phyloP scores from a whole-genome alignment of 495 filamentous ascomycete genomes.

The Talaromyces borbonicus region DNA sequence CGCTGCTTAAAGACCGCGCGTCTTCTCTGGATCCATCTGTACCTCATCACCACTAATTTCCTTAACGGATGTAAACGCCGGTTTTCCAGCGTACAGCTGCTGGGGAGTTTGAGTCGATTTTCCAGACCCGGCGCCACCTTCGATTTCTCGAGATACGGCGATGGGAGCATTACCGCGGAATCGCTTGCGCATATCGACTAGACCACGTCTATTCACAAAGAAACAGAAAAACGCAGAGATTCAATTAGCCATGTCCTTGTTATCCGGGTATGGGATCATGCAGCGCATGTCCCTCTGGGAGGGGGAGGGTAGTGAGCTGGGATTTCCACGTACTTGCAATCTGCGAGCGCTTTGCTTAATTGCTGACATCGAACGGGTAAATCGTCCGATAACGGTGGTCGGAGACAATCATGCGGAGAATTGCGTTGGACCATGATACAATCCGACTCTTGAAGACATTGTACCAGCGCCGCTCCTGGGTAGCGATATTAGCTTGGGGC shows the following conservation, averaged over 20 bases:
- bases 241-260: too few species aligned
- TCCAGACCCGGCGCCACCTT: constrained; percentile 31
- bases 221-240: too few species aligned
- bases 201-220: constrained; percentile 48
- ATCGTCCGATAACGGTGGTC: constrained; percentile 62
- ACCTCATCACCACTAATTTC: constrained; percentile 37
- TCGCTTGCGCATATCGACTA: constrained; percentile 98
- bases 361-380: constrained; percentile 87
- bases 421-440: constrained; percentile 89
- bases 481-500: background rate
- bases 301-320: background rate
- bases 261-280: constrained; percentile 8
- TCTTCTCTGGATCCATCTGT: constrained; percentile 43
- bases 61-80: constrained; percentile 51
- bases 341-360: constrained; percentile 79
- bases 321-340: constrained; percentile 61
- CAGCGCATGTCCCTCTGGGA: background rate
- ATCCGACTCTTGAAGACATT: constrained; percentile 90
- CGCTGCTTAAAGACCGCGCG: constrained; percentile 29
- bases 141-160: constrained; percentile 49
- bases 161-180: constrained; percentile 94
- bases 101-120: constrained; percentile 19
- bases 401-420: constrained; percentile 77
- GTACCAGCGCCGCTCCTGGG: constrained; percentile 76
- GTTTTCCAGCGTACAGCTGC: constrained; percentile 74